Base-by-base conservation (phyloP, 805 yeast genomes). In the Candida namnaoensis region DNA sequence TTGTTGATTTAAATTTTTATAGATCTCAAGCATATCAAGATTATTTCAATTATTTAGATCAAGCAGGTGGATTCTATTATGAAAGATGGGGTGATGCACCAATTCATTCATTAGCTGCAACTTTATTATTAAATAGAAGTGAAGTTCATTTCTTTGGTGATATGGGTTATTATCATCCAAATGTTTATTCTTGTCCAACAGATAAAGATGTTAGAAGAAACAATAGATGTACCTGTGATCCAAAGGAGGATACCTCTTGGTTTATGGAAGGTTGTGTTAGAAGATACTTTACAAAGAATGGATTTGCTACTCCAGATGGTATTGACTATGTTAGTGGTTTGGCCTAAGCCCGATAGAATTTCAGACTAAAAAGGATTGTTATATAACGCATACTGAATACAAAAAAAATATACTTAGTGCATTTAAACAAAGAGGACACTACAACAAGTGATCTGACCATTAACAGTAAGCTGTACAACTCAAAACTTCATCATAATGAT, bases 31-130 rank as follows among this genome's bases (percentile, higher is more conserved):
- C 83, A 8, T 88, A 87, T 61, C 57, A 66, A 25, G 73, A 71
- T 41, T 88, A 78, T 62, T 86, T 88, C 53, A 78, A 83, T 30
- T 64, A 72, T 51, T 68, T 88, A 45, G 96, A 88, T 56, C 58
- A 64, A 38, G 68, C 81, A 2, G 93, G 93, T 47, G 95, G 95
- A 3, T 88, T 88, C 61, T 88, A 82, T 67, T 88, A 88, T 62
- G 88, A 83, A 62, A 71, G 95, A 59, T 87, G 95, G 91, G 95
- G 93, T 47, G 93, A 84, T 61, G 93, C 93, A 30, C 93, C 93
- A 26, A 78, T 83, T 42, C 93, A 83, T 58, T 79, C 88, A 5
- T 76, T 84, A 51, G 95, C 88, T 14, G 93, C 81, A 19, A 66
- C 88, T 5, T 63, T 85, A 47, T 79, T 86, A 62, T 56, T 82